Evolutionary conservation across 805 yeast species (phyloP).

Genomic region (Suhomyces pyralidae): DNA sequence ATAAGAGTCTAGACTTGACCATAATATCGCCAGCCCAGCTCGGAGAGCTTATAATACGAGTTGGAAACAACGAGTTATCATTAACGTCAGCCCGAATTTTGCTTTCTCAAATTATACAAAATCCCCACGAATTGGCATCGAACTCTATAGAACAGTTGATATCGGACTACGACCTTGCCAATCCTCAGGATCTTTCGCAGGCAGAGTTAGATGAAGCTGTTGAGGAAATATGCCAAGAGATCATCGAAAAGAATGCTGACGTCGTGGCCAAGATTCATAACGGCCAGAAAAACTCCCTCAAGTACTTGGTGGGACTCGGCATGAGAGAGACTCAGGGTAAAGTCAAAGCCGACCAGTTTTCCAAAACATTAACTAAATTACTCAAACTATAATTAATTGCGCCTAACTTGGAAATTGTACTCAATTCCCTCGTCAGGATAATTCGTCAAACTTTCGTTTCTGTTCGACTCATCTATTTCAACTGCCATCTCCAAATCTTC

Average conservation of each 20-base stretch:
- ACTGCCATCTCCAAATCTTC: conserved; percentile 8
- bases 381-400: conserved; percentile 8
- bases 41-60: conserved; percentile 52
- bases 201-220: conserved; percentile 34
- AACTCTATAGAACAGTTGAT: conserved; percentile 44
- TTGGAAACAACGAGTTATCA: conserved; percentile 50
- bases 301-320: conserved; percentile 77
- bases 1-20: conserved; percentile 28
- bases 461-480: conserved; percentile 6
- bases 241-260: conserved; percentile 46
- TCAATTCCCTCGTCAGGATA: conserved; percentile 12
- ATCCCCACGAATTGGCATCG: conserved; percentile 32
- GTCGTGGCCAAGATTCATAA: conserved; percentile 53
- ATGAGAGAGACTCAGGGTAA: conserved; percentile 78
- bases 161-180: conserved; percentile 48
- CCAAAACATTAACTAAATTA: conserved; percentile 22
- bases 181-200: conserved; percentile 24
- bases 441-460: not conserved
- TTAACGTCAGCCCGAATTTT: conserved; percentile 65
- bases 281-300: conserved; percentile 68
- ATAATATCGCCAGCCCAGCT: conserved; percentile 41
- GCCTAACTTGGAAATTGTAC: conserved; percentile 13
- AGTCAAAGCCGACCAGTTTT: conserved; percentile 33
- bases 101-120: conserved; percentile 57
- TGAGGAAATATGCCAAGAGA: conserved; percentile 41